A percentile compares a stretch with the other conserved stretches of the same genome.
Evolutionary conservation across 129 eudicot species (phyloP).

Genomic region (Flaveria sonorensis): DNA sequence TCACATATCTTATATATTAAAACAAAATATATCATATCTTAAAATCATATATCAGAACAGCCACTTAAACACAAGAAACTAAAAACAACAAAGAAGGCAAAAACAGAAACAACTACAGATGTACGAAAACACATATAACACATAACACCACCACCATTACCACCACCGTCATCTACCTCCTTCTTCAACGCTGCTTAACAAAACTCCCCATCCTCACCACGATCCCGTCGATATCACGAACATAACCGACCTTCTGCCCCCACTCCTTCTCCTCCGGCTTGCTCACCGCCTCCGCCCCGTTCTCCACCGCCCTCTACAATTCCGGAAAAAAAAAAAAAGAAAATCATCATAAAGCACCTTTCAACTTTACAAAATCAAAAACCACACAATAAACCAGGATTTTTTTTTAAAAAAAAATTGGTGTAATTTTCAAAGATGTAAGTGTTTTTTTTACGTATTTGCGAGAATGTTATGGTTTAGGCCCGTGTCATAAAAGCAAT

Average conservation of each 20-base stretch:
- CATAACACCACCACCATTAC: neutral
- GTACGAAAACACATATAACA: neutral
- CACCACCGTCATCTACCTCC: neutral
- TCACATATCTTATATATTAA: neutral
- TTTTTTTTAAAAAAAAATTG: too few species aligned
- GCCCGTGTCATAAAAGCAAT: too few species aligned
- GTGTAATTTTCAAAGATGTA: too few species aligned
- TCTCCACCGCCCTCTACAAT: constrained; percentile 85
- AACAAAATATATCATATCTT: neutral
- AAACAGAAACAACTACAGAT: neutral
- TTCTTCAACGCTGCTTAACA: constrained; percentile 29
- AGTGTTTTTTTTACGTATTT: too few species aligned
- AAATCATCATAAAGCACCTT: neutral
- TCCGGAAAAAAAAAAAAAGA: neutral
- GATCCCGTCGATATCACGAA: constrained; percentile 76
- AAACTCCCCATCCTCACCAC: constrained; percentile 81
- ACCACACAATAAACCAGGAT: too few species aligned
- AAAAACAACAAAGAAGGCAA: neutral
- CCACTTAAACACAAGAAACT: neutral
- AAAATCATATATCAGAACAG: neutral
- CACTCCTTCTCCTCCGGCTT: constrained; percentile 86
- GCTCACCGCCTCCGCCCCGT: constrained; percentile 78
- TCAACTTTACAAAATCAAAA: neutral
- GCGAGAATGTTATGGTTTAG: too few species aligned
- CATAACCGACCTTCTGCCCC: constrained; percentile 96